Evolutionary conservation across 305 asterid genomes (phyloP).

Genomic region (Rubia peregrina): DNA sequence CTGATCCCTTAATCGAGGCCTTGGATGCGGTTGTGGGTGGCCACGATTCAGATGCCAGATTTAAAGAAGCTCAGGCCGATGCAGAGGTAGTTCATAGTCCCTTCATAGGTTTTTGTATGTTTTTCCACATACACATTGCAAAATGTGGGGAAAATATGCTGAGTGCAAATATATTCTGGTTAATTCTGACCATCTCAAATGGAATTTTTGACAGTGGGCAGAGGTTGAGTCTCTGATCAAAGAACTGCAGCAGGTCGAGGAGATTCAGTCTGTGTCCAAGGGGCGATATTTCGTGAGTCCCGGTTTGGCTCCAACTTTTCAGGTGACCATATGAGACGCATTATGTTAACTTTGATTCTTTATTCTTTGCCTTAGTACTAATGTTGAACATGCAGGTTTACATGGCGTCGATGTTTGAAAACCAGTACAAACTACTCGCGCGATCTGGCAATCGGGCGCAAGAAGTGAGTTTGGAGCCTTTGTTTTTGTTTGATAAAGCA

Average conservation of each 20-base stretch:
- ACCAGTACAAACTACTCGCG: conserved; percentile 91
- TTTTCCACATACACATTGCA: neutral
- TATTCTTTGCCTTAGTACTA: neutral
- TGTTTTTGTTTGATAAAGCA: neutral
- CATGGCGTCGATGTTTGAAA: conserved; percentile 76
- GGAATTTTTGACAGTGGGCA: conserved; percentile 48
- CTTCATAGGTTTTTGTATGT: conserved; percentile 4
- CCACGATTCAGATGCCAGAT: conserved; percentile 45
- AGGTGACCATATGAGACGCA: conserved; percentile 35
- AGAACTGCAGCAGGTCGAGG: conserved; percentile 58
- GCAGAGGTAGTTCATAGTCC: conserved; percentile 35
- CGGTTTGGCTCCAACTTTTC: conserved; percentile 94
- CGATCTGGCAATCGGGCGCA: conserved; percentile 88
- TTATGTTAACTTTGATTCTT: neutral
- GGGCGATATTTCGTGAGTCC: conserved; percentile 88
- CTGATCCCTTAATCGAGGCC: conserved; percentile 80
- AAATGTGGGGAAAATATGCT: neutral
- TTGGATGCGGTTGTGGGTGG: conserved; percentile 89
- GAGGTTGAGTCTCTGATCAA: conserved; percentile 77
- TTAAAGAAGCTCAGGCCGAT: conserved; percentile 67
- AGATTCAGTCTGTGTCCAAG: conserved; percentile 74
- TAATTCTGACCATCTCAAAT: neutral
- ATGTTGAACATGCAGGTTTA: conserved; percentile 48
- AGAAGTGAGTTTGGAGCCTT: conserved; percentile 42
- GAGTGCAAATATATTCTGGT: neutral